phyloP scores from a whole-genome alignment of 129 eudicot species.

The Artemisia tridentata region DNA sequence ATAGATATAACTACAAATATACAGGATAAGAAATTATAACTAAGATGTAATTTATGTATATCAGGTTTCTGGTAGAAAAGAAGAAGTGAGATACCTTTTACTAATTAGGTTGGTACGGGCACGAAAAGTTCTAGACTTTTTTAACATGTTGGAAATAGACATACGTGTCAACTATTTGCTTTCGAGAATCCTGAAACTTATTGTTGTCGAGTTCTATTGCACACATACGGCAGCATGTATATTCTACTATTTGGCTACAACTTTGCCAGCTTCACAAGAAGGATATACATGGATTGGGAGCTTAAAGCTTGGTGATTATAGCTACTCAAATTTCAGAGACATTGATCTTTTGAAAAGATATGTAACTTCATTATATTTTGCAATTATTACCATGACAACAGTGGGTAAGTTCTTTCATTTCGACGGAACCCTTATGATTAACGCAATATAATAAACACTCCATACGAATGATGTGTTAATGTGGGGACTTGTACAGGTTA shows the following conservation, averaged over 20 bases:
- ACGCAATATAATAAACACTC: not conserved
- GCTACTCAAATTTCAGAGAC: conserved; percentile 64
- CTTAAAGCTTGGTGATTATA: conserved; percentile 59
- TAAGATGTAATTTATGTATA: not conserved
- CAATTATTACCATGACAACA: conserved; percentile 77
- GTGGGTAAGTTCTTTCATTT: conserved; percentile 50
- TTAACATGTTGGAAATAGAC: conserved; percentile 64
- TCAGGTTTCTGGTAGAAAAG: conserved; percentile 57
- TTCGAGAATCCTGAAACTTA: conserved; percentile 61
- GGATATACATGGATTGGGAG: conserved; percentile 83
- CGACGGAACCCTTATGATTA: no score
- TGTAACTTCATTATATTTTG: conserved; percentile 59
- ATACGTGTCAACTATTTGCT: conserved; percentile 65
- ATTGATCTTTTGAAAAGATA: conserved; percentile 49
- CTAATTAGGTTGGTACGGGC: conserved; percentile 67
- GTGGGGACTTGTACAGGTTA: conserved; percentile 46
- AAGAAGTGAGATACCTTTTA: conserved; percentile 61
- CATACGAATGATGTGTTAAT: not conserved
- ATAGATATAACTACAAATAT: not conserved
- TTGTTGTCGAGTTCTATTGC: conserved; percentile 67
- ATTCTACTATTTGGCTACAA: conserved; percentile 68
- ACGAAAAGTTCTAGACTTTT: conserved; percentile 43
- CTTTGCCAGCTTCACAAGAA: conserved; percentile 55
- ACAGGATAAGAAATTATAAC: no score
- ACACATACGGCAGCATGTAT: conserved; percentile 75